Evolutionary conservation across 345 rosid genomes (phyloP).

Genomic region (Salix exigua): DNA sequence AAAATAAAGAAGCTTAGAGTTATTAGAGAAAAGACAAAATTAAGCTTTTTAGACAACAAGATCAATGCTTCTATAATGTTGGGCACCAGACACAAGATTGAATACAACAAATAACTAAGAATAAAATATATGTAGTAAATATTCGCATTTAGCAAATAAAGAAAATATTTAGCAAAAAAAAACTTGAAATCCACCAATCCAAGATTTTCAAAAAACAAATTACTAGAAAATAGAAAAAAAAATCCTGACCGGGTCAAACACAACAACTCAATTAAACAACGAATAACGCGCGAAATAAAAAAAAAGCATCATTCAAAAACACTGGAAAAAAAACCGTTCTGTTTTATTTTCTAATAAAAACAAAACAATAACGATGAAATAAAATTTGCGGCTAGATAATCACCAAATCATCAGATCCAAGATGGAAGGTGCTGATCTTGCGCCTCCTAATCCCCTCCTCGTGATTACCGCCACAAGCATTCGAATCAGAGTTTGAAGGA

Average conservation of each 20-base stretch:
- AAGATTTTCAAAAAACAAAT: constrained; percentile 32
- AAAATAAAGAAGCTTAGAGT: constrained; percentile 10
- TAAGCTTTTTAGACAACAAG: constrained; percentile 50
- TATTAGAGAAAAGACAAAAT: constrained; percentile 62
- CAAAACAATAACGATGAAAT: too few species aligned
- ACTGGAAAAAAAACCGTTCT: neutral
- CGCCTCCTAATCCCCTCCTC: constrained; percentile 33
- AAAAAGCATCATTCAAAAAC: neutral
- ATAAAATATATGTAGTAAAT: constrained; percentile 22
- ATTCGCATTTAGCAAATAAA: constrained; percentile 23
- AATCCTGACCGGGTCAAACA: constrained; percentile 5
- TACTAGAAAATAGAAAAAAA: constrained; percentile 23
- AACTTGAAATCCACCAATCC: constrained; percentile 21
- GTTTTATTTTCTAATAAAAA: neutral
- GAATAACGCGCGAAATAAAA: constrained; percentile 56
- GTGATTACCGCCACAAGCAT: constrained; percentile 33
- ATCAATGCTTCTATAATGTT: constrained; percentile 41
- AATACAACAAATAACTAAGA: constrained; percentile 31
- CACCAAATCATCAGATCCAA: constrained; percentile 67
- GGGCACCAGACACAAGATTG: constrained; percentile 20
- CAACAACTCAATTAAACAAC: constrained; percentile 29
- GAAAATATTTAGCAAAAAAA: neutral
- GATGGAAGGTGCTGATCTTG: constrained; percentile 29
- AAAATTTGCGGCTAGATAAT: neutral
- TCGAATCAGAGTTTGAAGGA: constrained; percentile 31